phyloP scores from a whole-genome alignment of 345 rosid genomes.

The Luvunga scandens region DNA sequence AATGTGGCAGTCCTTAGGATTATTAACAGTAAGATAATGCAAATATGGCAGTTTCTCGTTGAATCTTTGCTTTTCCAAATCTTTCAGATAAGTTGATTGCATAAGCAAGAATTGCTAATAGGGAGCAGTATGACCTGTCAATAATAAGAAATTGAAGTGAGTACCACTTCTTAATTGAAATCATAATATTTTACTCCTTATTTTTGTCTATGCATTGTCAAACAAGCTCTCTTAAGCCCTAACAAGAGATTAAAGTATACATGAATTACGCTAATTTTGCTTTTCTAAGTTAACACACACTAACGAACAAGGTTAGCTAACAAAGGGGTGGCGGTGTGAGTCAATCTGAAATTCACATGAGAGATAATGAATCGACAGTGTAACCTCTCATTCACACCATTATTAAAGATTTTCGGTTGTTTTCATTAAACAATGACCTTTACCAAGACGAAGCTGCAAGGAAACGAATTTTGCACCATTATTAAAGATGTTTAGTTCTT shows the following conservation, averaged over 20 bases:
- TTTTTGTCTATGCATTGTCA: constrained; percentile 3
- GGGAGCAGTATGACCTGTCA: not conserved
- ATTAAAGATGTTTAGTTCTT: not conserved
- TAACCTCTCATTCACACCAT: too few species aligned
- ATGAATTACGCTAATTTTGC: too few species aligned
- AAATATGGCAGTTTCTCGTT: not conserved
- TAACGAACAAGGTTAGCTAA: too few species aligned
- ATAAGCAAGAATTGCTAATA: not conserved
- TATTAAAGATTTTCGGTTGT: not conserved
- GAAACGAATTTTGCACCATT: too few species aligned
- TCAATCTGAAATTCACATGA: too few species aligned
- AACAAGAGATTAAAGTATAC: not conserved
- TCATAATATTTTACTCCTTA: not conserved
- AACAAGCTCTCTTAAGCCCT: not conserved
- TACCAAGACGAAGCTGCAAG: not conserved
- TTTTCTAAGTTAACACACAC: too few species aligned
- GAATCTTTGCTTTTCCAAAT: not conserved
- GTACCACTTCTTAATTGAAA: too few species aligned
- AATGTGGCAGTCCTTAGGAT: not conserved
- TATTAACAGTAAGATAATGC: not conserved
- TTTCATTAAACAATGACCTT: not conserved
- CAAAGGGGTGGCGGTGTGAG: too few species aligned
- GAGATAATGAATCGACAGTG: too few species aligned
- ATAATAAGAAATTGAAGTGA: not conserved
- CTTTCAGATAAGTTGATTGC: not conserved